Percentiles rank a stretch among this genome's conserved stretches.
Conservation (phyloP, 2,329 filamentous ascomycete species). For the Epicoccum sorghinum region DNA sequence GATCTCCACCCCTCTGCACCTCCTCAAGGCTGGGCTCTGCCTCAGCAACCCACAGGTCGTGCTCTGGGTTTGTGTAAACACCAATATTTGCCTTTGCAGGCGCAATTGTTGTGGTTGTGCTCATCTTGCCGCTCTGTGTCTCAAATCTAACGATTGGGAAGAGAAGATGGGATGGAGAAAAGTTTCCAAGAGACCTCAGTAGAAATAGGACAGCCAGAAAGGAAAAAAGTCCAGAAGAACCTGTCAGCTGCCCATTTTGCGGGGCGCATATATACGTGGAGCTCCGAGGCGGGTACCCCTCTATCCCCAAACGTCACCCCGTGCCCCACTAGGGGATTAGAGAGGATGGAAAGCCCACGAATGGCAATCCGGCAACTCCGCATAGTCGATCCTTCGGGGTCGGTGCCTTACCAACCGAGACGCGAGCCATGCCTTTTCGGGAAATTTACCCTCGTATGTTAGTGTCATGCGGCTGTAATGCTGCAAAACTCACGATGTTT, state of each 20-base stretch:
- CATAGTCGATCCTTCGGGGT: conserved; percentile 2
- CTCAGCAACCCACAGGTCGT: conserved; percentile 87
- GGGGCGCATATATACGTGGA: conserved; percentile 16
- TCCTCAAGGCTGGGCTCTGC: conserved; percentile 77
- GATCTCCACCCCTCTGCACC: conserved; percentile 68
- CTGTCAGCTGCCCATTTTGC: conserved; percentile 18
- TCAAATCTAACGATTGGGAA: conserved; percentile 11
- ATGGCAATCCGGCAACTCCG: conserved; percentile 15
- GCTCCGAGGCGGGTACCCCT: conserved; percentile 15
- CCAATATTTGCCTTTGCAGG: conserved; percentile 86
- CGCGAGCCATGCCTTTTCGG: conserved; percentile 13
- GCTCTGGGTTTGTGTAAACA: conserved; percentile 91
- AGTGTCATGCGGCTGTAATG: conserved; percentile 15
- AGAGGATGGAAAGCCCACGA: conserved; percentile 14
- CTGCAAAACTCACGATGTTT: conserved; percentile 19
- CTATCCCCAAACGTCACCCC: conserved; percentile 15
- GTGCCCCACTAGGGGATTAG: conserved; percentile 13
- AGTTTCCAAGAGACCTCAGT: neutral
- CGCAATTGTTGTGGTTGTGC: conserved; percentile 50
- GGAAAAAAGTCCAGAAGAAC: conserved; percentile 2
- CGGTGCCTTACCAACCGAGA: conserved; percentile 6
- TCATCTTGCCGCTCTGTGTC: conserved; percentile 33
- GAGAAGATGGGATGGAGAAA: conserved; percentile 14
- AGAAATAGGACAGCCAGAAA: conserved; percentile 10
- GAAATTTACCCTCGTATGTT: conserved; percentile 8